These are phyloP conservation scores for Tulasnella sp. DNA, from an alignment of 768 basidiomycete species.

Conservation along the genomic window DNA sequence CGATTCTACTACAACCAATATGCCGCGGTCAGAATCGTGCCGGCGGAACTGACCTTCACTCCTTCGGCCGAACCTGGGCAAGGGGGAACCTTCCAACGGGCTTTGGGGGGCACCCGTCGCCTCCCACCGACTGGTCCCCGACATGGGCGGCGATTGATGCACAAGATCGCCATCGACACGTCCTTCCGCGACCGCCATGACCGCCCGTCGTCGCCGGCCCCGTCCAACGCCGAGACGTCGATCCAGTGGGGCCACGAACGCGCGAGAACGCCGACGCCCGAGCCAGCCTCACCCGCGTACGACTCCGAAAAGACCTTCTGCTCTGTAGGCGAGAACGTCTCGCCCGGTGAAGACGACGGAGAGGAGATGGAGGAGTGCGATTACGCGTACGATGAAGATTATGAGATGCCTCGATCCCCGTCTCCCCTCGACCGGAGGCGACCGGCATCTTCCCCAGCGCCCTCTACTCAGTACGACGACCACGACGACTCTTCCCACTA, in stretches of 20 bases:
- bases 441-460: neutral
- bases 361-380: neutral
- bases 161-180: neutral
- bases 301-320: neutral
- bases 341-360: neutral
- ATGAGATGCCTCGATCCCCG: neutral
- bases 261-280: neutral
- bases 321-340: neutral
- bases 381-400: neutral
- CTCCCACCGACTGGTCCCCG: neutral
- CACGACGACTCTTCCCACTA: neutral
- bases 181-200: neutral
- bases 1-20: neutral
- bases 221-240: neutral
- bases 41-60: neutral
- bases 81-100: neutral
- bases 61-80: neutral
- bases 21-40: neutral
- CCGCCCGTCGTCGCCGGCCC: neutral
- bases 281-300: neutral
- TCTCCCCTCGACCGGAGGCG: neutral
- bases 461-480: neutral
- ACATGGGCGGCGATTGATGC: neutral
- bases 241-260: slow-evolving; percentile 11
- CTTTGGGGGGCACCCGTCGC: neutral